Percentiles rank a stretch among this genome's conserved stretches.
phyloP scores from a whole-genome alignment of 768 basidiomycete genomes.

The Phlebiopsis flavidoalba region DNA sequence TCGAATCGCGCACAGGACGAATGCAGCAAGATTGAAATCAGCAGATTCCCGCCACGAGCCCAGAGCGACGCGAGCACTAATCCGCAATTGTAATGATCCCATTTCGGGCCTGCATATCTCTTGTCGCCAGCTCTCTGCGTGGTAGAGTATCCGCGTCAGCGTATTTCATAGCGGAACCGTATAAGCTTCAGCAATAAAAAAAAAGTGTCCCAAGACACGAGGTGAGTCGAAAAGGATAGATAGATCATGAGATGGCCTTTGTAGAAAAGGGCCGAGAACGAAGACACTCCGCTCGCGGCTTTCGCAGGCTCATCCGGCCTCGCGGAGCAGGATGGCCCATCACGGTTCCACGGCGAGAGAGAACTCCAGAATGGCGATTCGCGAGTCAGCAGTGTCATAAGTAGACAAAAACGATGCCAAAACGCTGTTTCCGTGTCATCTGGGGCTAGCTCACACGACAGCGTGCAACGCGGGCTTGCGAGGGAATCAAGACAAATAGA shows the following conservation, averaged over 20 bases:
- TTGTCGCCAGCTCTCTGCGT: constrained; percentile 40
- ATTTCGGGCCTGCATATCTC: constrained; percentile 52
- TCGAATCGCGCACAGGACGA: not conserved
- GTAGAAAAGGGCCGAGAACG: constrained; percentile 3
- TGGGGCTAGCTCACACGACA: not conserved
- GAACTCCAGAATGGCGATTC: not conserved
- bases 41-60: not conserved
- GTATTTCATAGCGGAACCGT: not conserved
- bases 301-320: not conserved
- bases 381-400: not conserved
- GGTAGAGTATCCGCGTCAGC: not conserved
- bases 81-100: constrained; percentile 58
- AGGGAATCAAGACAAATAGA: not conserved
- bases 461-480: not conserved
- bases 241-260: not conserved
- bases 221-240: constrained; percentile 3
- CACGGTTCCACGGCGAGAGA: not conserved
- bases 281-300: not conserved
- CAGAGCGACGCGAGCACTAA: constrained; percentile 22
- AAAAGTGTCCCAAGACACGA: not conserved
- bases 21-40: not conserved
- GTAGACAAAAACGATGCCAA: not conserved
- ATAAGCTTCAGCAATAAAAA: not conserved
- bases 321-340: not conserved
- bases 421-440: not conserved